A percentile compares a stretch with the other conserved stretches of the same genome.
These are phyloP conservation scores for Fraxinus floribunda DNA, from an alignment of 305 asterid species.

Conservation along the genomic window DNA sequence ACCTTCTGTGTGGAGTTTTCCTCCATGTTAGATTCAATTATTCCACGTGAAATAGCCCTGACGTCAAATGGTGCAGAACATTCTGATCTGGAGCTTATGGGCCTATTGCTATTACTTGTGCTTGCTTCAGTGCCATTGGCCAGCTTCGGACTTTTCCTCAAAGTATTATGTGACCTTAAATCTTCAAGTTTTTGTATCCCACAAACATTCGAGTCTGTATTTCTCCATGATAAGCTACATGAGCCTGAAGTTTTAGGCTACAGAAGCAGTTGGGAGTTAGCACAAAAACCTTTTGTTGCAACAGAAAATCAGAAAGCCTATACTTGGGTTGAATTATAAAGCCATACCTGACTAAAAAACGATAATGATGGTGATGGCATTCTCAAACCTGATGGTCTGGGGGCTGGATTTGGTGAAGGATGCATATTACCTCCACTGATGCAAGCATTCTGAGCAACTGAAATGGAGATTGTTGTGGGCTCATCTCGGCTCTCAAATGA, in stretches of 20 bases:
- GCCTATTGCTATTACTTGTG: slow-evolving; percentile 28
- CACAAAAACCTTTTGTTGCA: slow-evolving; percentile 7
- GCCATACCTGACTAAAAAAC: slow-evolving; percentile 75
- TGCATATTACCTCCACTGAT: slow-evolving; percentile 37
- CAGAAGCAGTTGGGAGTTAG: slow-evolving; percentile 31
- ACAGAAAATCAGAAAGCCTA: slow-evolving; percentile 9
- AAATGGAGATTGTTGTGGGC: slow-evolving; percentile 27
- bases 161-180: slow-evolving; percentile 35
- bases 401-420: slow-evolving; percentile 35
- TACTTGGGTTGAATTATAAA: slow-evolving; percentile 28
- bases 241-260: slow-evolving; percentile 66
- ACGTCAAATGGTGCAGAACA: slow-evolving; percentile 32
- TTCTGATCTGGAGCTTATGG: slow-evolving; percentile 34
- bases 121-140: slow-evolving; percentile 26
- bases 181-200: slow-evolving; percentile 40
- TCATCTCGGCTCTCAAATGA: slow-evolving; percentile 38
- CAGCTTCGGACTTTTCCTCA: slow-evolving; percentile 29
- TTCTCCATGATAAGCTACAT: slow-evolving; percentile 35
- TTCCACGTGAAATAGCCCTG: slow-evolving; percentile 27
- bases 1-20: slow-evolving; percentile 32
- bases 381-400: slow-evolving; percentile 80
- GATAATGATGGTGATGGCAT: slow-evolving; percentile 96
- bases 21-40: slow-evolving; percentile 33
- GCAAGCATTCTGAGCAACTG: slow-evolving; percentile 37
- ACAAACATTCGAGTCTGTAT: slow-evolving; percentile 32